Base-by-base conservation (phyloP, 176 grass and related monocot species). In the bread wheat (Triticum aestivum) region DNA sequence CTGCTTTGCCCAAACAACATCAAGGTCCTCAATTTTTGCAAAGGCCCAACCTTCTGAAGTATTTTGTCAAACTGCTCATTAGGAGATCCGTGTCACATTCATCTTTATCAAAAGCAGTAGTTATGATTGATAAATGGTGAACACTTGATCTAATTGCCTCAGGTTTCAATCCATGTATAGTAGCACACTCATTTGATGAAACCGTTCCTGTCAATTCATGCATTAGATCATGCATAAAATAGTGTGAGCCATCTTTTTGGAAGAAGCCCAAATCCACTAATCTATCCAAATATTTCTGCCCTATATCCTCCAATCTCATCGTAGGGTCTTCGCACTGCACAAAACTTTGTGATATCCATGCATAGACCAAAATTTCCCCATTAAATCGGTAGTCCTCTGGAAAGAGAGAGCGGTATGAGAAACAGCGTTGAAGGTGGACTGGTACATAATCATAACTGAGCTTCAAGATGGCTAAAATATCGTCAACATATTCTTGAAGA, bases 271-370 rank as follows among this genome's bases (percentile, higher is more conserved):
- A 52, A 34, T 84, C 44, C 14, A 92, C 17, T 38, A 95, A 66
- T 24, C 34, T 23, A 14, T 76, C 14, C 2, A 95, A 42, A 70
- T 86, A 90, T 5, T 34, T 2, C 10, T 7, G 58, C 34, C 85
- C 93, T 61, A 20, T 86, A 8, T 90, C 83, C 20, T 92, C 85
- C 21, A 88, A 61, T 52, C 21, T 76, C 33, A 51, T 21, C 1
- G 5, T 11, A 1, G 17, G 3, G 21, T 54, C 12, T 75, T 59
- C 6, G 10, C 14, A 35, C 13, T 69, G 29, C 23, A 95, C 72
- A 68, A 81, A 92, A 34, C 75, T 79, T 84, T 90, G 87, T 59
- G 90, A 69, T 20, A 92, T 91, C 92, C 92, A 94, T 14, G 74
- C 34, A 32, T 29, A 1, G 20, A 92, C 27, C 62, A 32, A 32